Percentiles rank a stretch among this genome's conserved stretches.
Conservation (phyloP, 352 stramenopile species). For the Phytophthora litchii region DNA sequence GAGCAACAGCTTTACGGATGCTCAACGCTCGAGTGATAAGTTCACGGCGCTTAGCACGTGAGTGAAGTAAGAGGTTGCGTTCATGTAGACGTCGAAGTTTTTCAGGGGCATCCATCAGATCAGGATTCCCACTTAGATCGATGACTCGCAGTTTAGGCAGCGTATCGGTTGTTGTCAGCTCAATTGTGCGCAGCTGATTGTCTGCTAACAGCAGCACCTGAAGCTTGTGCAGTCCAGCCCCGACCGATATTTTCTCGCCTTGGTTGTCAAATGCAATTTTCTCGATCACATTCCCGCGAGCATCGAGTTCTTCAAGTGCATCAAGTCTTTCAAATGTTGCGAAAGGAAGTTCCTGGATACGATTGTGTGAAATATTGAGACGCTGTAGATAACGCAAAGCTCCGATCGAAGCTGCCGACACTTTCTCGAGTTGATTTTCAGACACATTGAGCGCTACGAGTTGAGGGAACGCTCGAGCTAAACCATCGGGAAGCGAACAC, state of each 20-base stretch:
- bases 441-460: slow-evolving; percentile 47
- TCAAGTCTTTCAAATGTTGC: slow-evolving; percentile 38
- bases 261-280: slow-evolving; percentile 36
- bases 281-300: slow-evolving; percentile 46
- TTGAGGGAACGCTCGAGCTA: slow-evolving; percentile 42
- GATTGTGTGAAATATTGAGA: slow-evolving; percentile 54
- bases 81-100: slow-evolving; percentile 68
- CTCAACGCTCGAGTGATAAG: slow-evolving; percentile 64
- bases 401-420: slow-evolving; percentile 42
- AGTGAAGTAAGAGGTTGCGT: slow-evolving; percentile 65
- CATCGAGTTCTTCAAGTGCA: slow-evolving; percentile 51
- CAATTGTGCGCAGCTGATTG: slow-evolving; percentile 44
- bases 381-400: slow-evolving; percentile 44
- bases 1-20: slow-evolving; percentile 48
- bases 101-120: slow-evolving; percentile 44
- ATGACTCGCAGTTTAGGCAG: slow-evolving; percentile 45
- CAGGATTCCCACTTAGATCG: slow-evolving; percentile 50
- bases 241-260: slow-evolving; percentile 35
- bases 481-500: slow-evolving; percentile 34
- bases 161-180: slow-evolving; percentile 26
- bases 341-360: slow-evolving; percentile 33
- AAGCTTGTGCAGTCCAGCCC: slow-evolving; percentile 39
- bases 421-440: slow-evolving; percentile 42
- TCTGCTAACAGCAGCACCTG: slow-evolving; percentile 47
- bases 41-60: slow-evolving; percentile 61